Evolutionary conservation across 1,284 basidiomycete species (phyloP).

Genomic region (Microbotryum intermedium): DNA sequence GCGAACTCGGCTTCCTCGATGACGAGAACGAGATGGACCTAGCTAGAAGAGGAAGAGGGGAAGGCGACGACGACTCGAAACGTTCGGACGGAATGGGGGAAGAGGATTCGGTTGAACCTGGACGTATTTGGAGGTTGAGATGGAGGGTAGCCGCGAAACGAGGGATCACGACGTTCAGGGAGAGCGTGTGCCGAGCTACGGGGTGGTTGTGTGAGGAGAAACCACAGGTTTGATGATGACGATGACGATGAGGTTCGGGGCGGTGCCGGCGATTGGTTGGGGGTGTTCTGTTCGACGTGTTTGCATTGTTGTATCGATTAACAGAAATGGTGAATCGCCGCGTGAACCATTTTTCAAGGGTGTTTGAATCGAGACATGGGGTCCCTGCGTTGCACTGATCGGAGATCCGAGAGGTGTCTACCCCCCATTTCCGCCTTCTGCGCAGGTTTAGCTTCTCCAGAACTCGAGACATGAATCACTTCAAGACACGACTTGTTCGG

Average conservation of each 20-base stretch:
- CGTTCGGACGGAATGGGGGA: not conserved
- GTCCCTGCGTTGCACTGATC: too few relatives aligned
- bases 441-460: too few relatives aligned
- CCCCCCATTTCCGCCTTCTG: too few relatives aligned
- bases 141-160: constrained; percentile 13
- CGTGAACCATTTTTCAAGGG: too few relatives aligned
- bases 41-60: not conserved
- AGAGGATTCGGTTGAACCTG: constrained; percentile 1
- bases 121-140: constrained; percentile 16
- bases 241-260: not conserved
- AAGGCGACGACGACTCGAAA: not conserved
- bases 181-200: constrained; percentile 20
- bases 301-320: too few relatives aligned
- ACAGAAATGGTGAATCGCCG: too few relatives aligned
- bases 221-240: not conserved
- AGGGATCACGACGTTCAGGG: constrained; percentile 4
- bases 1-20: not conserved
- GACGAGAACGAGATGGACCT: not conserved
- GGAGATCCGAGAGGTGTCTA: too few relatives aligned
- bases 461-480: too few relatives aligned
- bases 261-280: too few relatives aligned
- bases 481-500: too few relatives aligned
- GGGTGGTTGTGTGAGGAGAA: constrained; percentile 20
- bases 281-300: too few relatives aligned
- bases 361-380: too few relatives aligned